Percentiles rank a stretch among this genome's conserved stretches.
Evolutionary conservation across 768 basidiomycete species (phyloP).

Genomic region (Tricholoma terreum): DNA sequence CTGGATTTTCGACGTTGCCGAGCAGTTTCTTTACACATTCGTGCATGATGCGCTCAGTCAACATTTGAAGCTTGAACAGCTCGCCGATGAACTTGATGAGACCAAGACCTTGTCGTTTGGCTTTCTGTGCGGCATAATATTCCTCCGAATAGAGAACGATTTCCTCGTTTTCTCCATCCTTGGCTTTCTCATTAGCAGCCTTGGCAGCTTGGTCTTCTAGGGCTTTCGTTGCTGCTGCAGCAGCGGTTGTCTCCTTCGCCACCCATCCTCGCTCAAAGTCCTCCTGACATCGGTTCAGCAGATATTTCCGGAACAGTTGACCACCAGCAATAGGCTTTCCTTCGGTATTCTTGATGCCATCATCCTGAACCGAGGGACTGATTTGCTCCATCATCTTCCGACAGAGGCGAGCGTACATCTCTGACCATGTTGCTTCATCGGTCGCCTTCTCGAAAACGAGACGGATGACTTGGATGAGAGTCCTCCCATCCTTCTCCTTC

Average conservation of each 20-base stretch:
- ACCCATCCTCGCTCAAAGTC: constrained; percentile 98
- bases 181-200: constrained; percentile 59
- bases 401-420: constrained; percentile 96
- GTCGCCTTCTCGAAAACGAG: constrained; percentile 98
- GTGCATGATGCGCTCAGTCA: constrained; percentile 97
- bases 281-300: constrained; percentile 94
- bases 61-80: constrained; percentile 98
- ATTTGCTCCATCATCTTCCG: constrained; percentile 95
- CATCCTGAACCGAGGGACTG: constrained; percentile 83
- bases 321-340: constrained; percentile 92
- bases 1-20: constrained; percentile 89
- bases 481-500: constrained; percentile 89
- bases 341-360: constrained; percentile 75
- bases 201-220: constrained; percentile 80
- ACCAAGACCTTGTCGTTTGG: constrained; percentile 95
- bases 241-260: constrained; percentile 80
- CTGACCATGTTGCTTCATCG: constrained; percentile 92
- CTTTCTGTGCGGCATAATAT: constrained; percentile 95
- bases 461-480: constrained; percentile 93
- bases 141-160: constrained; percentile 89
- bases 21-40: constrained; percentile 96
- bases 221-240: constrained; percentile 82
- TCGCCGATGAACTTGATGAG: constrained; percentile 98
- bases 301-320: constrained; percentile 93
- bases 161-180: constrained; percentile 50